A percentile compares a stretch with the other conserved stretches of the same genome.
phyloP scores from a whole-genome alignment of 108 stramenopile species.

The Pinguiococcus pyrenoidosus region DNA sequence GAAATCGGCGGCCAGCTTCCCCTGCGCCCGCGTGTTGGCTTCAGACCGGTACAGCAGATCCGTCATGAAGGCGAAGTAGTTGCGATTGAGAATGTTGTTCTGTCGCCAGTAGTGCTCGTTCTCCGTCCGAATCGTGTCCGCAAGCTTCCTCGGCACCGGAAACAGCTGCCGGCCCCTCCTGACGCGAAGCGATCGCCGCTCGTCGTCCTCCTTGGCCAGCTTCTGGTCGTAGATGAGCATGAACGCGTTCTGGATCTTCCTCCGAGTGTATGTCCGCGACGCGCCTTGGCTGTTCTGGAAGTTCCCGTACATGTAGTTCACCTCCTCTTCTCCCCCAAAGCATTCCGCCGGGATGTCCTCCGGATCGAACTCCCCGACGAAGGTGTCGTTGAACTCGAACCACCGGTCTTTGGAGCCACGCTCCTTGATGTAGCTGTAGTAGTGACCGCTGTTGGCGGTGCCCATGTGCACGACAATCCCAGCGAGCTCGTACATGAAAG shows the following conservation, averaged over 20 bases:
- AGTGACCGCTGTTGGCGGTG: slow-evolving; percentile 50
- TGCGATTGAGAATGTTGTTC: neutral
- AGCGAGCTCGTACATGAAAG: slow-evolving; percentile 39
- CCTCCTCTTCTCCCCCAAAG: slow-evolving; percentile 41
- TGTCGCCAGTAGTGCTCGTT: slow-evolving; percentile 24
- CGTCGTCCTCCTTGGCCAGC: neutral
- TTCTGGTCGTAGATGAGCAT: slow-evolving; percentile 33
- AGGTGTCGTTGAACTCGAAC: slow-evolving; percentile 50
- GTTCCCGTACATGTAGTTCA: neutral
- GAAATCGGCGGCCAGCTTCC: neutral
- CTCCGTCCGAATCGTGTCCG: slow-evolving; percentile 18
- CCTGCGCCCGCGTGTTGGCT: neutral
- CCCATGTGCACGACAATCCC: slow-evolving; percentile 54
- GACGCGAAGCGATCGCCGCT: neutral
- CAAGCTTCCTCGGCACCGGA: slow-evolving; percentile 11
- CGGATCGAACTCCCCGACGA: slow-evolving; percentile 37
- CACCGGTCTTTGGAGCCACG: slow-evolving; percentile 29
- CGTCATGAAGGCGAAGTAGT: neutral
- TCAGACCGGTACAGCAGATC: neutral
- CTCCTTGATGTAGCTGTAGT: slow-evolving; percentile 44
- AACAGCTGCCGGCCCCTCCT: neutral
- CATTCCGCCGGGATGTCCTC: slow-evolving; percentile 32
- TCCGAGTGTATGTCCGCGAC: neutral
- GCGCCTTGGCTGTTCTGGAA: no score
- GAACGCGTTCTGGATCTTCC: slow-evolving; percentile 32